Evolutionary conservation across 768 basidiomycete genomes (phyloP).

Genomic region (Mrakia frigida): DNA sequence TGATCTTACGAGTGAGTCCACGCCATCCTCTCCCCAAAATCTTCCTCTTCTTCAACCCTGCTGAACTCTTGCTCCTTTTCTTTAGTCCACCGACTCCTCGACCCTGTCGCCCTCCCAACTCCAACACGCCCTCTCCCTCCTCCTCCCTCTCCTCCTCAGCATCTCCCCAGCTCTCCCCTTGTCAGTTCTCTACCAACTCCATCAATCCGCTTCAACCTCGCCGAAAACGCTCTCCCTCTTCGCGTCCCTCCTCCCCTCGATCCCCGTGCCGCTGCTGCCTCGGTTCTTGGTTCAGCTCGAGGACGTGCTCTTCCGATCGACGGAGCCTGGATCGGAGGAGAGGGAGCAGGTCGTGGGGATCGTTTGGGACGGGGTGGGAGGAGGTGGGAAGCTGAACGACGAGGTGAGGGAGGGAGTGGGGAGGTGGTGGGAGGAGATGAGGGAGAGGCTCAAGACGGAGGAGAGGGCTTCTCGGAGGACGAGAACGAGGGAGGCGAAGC

Average conservation of each 20-base stretch:
- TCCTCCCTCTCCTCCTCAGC: conserved; percentile 3
- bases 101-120: conserved; percentile 67
- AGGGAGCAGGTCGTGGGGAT: background rate
- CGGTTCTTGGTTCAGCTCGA: conserved; percentile 16
- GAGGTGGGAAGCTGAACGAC: conserved; percentile 8
- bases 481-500: background rate
- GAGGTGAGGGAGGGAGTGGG: background rate
- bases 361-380: conserved; percentile 17
- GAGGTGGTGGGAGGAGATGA: conserved; percentile 13
- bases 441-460: conserved; percentile 4
- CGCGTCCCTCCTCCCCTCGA: conserved; percentile 3
- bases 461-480: background rate
- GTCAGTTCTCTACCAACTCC: conserved; percentile 3
- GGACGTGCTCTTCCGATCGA: background rate
- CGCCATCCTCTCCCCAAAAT: background rate
- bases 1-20: conserved; percentile 57
- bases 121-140: conserved; percentile 46
- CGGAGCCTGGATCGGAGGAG: background rate
- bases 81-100: conserved; percentile 71
- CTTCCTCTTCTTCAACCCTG: background rate
- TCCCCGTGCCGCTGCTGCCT: conserved; percentile 11
- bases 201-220: background rate
- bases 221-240: background rate
- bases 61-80: background rate
- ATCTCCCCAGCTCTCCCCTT: background rate